Percentiles rank a stretch among this genome's conserved stretches.
phyloP scores from a whole-genome alignment of 192 early-diverging fungal species.

The Coemansia sp. region DNA sequence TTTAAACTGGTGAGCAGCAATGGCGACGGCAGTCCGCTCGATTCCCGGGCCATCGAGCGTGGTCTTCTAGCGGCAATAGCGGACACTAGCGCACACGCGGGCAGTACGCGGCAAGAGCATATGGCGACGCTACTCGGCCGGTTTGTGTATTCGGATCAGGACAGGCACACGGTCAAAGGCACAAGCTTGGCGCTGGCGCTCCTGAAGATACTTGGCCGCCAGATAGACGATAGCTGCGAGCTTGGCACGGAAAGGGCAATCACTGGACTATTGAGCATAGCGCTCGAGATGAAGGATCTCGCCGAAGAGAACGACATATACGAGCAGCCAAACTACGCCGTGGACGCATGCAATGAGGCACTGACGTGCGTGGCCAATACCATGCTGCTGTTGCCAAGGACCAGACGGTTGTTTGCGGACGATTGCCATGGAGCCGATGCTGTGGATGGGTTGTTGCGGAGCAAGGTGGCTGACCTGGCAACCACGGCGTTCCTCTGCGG shows the following conservation, averaged over 20 bases:
- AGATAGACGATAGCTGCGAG: slow-evolving; percentile 13
- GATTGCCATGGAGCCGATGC: background rate
- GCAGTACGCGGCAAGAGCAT: background rate
- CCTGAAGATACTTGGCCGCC: slow-evolving; percentile 32
- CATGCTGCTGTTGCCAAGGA: slow-evolving; percentile 29
- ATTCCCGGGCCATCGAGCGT: slow-evolving; percentile 9
- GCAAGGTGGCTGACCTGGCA: background rate
- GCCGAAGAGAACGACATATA: background rate
- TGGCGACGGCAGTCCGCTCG: background rate
- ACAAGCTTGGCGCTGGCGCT: slow-evolving; percentile 26
- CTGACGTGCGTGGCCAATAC: slow-evolving; percentile 48
- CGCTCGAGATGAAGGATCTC: background rate
- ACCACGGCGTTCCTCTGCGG: slow-evolving; percentile 33
- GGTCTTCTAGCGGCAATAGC: slow-evolving; percentile 18
- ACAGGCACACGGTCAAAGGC: slow-evolving; percentile 20
- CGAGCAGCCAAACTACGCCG: background rate
- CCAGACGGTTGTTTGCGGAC: slow-evolving; percentile 9
- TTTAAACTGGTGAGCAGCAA: slow-evolving; percentile 18
- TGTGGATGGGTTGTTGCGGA: background rate
- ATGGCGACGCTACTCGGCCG: slow-evolving; percentile 15
- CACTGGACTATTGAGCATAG: slow-evolving; percentile 18
- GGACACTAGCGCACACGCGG: background rate
- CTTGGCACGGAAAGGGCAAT: slow-evolving; percentile 16
- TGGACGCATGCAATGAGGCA: slow-evolving; percentile 28
- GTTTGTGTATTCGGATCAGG: slow-evolving; percentile 30